A percentile compares a stretch with the other conserved stretches of the same genome.
Evolutionary conservation across 139 green algal species (phyloP).

Genomic region (Picochlorum sp.): DNA sequence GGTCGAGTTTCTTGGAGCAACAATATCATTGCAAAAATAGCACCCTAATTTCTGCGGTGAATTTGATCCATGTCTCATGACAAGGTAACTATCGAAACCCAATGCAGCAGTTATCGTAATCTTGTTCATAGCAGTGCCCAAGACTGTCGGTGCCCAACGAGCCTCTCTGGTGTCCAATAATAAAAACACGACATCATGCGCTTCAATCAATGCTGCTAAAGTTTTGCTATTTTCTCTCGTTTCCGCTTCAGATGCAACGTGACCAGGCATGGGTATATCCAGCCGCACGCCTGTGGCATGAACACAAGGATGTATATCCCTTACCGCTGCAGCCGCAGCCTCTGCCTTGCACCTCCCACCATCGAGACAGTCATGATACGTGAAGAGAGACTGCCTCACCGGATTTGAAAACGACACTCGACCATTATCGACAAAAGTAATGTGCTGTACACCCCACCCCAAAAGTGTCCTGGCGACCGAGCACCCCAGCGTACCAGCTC

Average conservation of each 20-base stretch:
- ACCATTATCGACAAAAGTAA: slow-evolving; percentile 82
- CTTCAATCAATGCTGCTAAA: slow-evolving; percentile 51
- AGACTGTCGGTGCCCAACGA: slow-evolving; percentile 85
- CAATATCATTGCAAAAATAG: slow-evolving; percentile 99
- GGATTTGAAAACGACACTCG: slow-evolving; percentile 83
- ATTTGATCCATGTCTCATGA: slow-evolving; percentile 60
- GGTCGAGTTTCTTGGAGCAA: slow-evolving; percentile 84
- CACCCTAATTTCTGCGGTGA: slow-evolving; percentile 66
- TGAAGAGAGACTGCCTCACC: slow-evolving; percentile 81
- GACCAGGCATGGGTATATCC: slow-evolving; percentile 85
- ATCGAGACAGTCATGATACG: slow-evolving; percentile 78
- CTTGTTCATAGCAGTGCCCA: slow-evolving; percentile 51
- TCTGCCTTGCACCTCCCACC: slow-evolving; percentile 80
- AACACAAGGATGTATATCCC: slow-evolving; percentile 58
- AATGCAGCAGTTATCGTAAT: slow-evolving; percentile 86
- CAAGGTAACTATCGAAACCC: slow-evolving; percentile 84
- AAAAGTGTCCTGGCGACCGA: slow-evolving; percentile 81
- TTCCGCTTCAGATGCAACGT: slow-evolving; percentile 36
- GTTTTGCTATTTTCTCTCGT: slow-evolving; percentile 13
- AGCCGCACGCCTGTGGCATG: slow-evolving; percentile 42
- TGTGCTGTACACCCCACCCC: slow-evolving; percentile 79
- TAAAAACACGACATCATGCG: slow-evolving; percentile 85
- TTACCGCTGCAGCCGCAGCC: slow-evolving; percentile 71
- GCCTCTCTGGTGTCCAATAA: slow-evolving; percentile 93
- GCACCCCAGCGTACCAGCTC: slow-evolving; percentile 85